Evolutionary conservation across 331 rosid species (phyloP), one percentile per base, ranked within the genome.

Genomic region (Malus hybrid): DNA sequence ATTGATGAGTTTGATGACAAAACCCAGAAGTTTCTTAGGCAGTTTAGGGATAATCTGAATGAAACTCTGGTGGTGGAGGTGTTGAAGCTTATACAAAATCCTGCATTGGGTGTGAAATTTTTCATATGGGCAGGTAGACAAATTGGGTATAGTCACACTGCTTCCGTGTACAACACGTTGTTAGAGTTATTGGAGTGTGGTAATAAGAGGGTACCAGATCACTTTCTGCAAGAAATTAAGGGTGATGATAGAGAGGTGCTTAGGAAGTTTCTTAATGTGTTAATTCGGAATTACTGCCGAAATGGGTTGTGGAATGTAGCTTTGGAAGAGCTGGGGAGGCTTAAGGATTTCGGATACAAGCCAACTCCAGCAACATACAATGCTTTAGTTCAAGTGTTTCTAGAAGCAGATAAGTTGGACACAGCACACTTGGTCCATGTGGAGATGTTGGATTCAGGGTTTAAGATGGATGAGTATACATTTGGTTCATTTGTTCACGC

Each of bases 111-210:
- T 30, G 86, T 93, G 22, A 83, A 82, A 82, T 91, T 93, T 63
- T 91, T 93, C 80, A 6, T 90, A 2, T 93, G 98, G 98, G 88
- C 90, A 2, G 90, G 96, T 80, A 79, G 96, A n/a, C 98, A 93
- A 75, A 89, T 93, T 18, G 97, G 97, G 65, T 93, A 93, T 61
- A 46, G 76, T 67, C 98, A 93, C 76, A 86, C 89, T 32, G 72
- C 6, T 0, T 9, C 66, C 0, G 98, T 91, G 75, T 91, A 83
- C 36, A 69, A 79, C 77, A 85, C 84, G 13, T 75, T 93, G 74
- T 72, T 93, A 67, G 90, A 90, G 57, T 67, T 82, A 20, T 53
- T 87, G 32, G 86, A 82, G 55, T 48, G 80, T 62, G 72, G 77
- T 67, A 71, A 58, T 56, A 82, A 79, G 26, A 85, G 90, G 78